Base-by-base conservation (phyloP, 441 rosid genomes). In the Populus tomentosa region DNA sequence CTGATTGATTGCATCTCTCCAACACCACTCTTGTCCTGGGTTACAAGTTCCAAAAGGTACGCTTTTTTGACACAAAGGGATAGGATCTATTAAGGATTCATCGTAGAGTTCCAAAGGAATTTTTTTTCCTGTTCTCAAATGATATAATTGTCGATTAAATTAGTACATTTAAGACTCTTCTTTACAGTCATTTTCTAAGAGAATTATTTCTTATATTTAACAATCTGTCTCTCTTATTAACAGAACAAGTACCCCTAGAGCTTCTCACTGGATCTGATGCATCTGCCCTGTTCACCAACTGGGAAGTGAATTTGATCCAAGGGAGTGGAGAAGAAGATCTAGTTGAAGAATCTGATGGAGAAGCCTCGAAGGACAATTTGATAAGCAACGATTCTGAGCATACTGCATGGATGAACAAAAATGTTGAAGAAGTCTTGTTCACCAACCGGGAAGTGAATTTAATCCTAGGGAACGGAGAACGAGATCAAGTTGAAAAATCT, bases 291-390 rank as follows among this genome's bases (percentile, higher is more conserved):
- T 63, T 53, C 61, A 53, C 61, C n/a, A 16, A 18, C 61, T 0
- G 61, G 72, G 84, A 78, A 53, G 38, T 75, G 73, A 81, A 71
- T 73, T 21, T 75, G 73, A 69, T 65, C 42, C 36, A 69, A 20
- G 75, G 69, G 28, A 59, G 59, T 9, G 26, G 61, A 61, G 79
- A 62, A 67, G 13, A 50, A 35, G 67, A 50, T 75, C 23, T 4
- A 24, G 61, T 24, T 32, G 33, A 10, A 21, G 30, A 16, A 62
- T 63, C 64, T 30, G 62, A 62, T 20, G 32, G 46, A 2, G 70
- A 63, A 28, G 30, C 28, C 16, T 62, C 11, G 42, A 38, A 38
- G 3, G 40, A 64, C 10, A 76, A 23, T 38, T 76, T 24, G 26
- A 76, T 40, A 7, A 13, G 70, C 63, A 77, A 70, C 10, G 62